Evolutionary conservation across 2,329 filamentous ascomycete species (phyloP), one percentile per base, ranked within the genome.

Genomic region (Aspergillus sp.): DNA sequence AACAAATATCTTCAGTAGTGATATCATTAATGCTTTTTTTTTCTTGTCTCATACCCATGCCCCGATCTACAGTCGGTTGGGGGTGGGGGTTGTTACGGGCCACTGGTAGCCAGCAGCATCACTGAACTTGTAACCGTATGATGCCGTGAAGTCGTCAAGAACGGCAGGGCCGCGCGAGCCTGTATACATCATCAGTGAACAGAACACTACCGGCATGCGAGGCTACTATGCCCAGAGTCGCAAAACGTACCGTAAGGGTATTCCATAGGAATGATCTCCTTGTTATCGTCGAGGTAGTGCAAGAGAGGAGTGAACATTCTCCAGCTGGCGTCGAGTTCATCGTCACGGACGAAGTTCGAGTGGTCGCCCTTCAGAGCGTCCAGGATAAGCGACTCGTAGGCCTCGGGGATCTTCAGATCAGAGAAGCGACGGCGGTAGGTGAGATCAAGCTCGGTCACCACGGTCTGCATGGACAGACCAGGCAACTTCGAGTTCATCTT

Each of bases 401-500:
- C 95, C 85, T 99, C 95, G 58, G 95, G 95, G 67, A 99, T 99
- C 87, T 99, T 99, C 59, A 99, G 87, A 79, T 99, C 95, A 18
- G 95, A 98, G 87, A 99, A 99, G 69, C 96, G 90, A 78, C 95
- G 89, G 75, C 96, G 88, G 84, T 99, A 99, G 65, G 96, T 99
- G 68, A 99, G 87, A 75, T 99, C 95, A 61, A 99, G 90, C 82
- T 99, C 95, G 61, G 95, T 99, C 69, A 97, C 91, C 45, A 98
- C 95, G 12, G 95, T 99, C 84, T 99, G 95, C 93, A 98, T 99
- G 83, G 92, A 98, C 71, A 99, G 84, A 71, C 95, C 95, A 20
- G 95, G 96, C 60, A 99, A 85, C 85, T 99, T 99, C 31, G 94
- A 98, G 89, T 99, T 99, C 95, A 99, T 99, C 88, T 99, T 99